These are phyloP conservation scores for Plasmodium vivax DNA, from an alignment of 169 alveolate genomes.

Conservation along the genomic window DNA sequence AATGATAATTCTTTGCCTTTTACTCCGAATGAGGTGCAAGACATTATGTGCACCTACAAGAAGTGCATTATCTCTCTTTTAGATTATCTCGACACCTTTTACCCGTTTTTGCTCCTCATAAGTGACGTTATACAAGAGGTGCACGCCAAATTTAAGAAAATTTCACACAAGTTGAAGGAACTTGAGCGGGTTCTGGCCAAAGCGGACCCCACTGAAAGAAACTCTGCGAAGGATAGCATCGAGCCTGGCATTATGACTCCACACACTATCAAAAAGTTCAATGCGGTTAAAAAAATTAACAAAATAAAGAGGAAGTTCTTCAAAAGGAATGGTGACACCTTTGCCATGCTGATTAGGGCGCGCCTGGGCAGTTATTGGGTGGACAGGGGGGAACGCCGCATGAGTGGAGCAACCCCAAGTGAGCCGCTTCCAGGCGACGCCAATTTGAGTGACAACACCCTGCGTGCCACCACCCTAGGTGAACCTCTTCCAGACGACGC, in stretches of 20 bases:
- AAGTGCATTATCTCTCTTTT: constrained; percentile 27
- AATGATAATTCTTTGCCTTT: constrained; percentile 13
- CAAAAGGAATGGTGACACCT: not conserved
- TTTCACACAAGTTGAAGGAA: not conserved
- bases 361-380: constrained; percentile 4
- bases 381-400: not conserved
- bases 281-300: constrained; percentile 10
- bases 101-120: constrained; percentile 27
- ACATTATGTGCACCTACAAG: constrained; percentile 26
- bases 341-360: constrained; percentile 4
- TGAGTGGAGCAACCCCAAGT: not conserved
- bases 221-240: not conserved
- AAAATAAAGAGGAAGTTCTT: constrained; percentile 25
- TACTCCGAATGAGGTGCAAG: constrained; percentile 11
- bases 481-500: not conserved
- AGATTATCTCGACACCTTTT: constrained; percentile 43
- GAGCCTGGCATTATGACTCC: not conserved
- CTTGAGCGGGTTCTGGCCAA: not conserved
- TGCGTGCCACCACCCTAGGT: not conserved
- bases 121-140: not conserved
- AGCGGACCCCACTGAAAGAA: not conserved
- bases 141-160: not conserved
- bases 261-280: constrained; percentile 1
- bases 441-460: not conserved
- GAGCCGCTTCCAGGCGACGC: not conserved